Conservation (phyloP, 345 rosid species). For the Gossypium turneri region DNA sequence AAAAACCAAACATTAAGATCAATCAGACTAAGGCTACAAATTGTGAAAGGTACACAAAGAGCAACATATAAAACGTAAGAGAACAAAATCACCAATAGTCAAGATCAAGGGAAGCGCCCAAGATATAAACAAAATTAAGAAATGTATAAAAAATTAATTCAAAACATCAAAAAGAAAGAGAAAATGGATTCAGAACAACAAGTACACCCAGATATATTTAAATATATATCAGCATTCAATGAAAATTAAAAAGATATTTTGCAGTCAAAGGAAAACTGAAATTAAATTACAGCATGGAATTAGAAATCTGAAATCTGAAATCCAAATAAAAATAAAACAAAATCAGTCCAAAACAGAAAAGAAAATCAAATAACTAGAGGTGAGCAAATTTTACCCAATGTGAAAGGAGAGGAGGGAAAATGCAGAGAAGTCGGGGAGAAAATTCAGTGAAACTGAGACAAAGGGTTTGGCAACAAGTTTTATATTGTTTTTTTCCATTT, state of each 20-base stretch:
- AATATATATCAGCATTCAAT: neutral
- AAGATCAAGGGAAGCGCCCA: conserved; percentile 1
- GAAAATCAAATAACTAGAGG: neutral
- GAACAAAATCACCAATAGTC: neutral
- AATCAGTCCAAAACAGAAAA: too few species aligned
- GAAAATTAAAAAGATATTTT: neutral
- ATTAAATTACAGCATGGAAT: neutral
- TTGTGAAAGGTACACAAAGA: neutral
- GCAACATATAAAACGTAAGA: neutral
- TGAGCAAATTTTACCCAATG: neutral
- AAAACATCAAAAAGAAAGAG: neutral
- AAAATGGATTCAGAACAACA: neutral
- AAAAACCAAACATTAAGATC: neutral
- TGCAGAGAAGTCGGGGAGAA: conserved; percentile 3
- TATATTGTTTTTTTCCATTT: neutral
- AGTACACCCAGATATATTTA: neutral
- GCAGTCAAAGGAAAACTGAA: neutral
- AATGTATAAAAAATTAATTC: neutral
- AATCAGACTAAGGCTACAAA: neutral
- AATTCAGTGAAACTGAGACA: neutral
- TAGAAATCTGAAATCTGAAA: neutral
- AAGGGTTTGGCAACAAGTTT: neutral
- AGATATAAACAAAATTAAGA: neutral
- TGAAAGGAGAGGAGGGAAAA: neutral
- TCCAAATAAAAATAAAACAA: neutral